These are phyloP conservation scores for Ophiostoma montium DNA, from an alignment of 2,329 filamentous ascomycete species.

Conservation along the genomic window DNA sequence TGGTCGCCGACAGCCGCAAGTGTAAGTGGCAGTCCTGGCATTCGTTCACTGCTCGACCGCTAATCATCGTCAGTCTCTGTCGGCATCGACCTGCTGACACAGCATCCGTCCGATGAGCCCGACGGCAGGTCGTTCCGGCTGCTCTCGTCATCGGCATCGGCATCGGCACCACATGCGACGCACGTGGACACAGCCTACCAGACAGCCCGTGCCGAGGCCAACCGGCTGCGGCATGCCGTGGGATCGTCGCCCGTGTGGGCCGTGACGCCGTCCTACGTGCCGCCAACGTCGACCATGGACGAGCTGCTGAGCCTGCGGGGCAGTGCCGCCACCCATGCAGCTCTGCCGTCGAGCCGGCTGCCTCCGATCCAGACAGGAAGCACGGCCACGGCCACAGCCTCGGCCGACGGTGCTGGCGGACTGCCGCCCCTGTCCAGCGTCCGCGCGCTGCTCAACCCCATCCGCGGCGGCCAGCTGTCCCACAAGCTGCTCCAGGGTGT, in stretches of 20 bases:
- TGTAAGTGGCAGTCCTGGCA: too few species aligned
- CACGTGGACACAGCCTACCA: neutral
- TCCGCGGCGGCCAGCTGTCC: neutral
- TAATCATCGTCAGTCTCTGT: too few species aligned
- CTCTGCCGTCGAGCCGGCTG: neutral
- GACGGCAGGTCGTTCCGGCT: neutral
- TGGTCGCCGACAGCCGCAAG: neutral
- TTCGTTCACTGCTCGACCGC: too few species aligned
- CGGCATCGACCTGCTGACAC: slow-evolving; percentile 5
- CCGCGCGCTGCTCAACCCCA: slow-evolving; percentile 8
- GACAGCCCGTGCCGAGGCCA: slow-evolving; percentile 7
- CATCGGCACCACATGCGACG: neutral
- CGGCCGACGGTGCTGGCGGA: neutral
- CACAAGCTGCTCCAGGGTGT: neutral
- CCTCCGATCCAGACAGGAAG: neutral
- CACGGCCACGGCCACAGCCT: neutral
- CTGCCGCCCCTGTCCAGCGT: slow-evolving; percentile 5
- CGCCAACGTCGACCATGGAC: slow-evolving; percentile 6
- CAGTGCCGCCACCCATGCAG: neutral
- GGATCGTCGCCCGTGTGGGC: slow-evolving; percentile 5
- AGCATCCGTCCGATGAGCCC: neutral
- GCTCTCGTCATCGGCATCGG: neutral
- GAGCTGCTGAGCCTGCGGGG: slow-evolving; percentile 1
- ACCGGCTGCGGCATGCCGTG: slow-evolving; percentile 4
- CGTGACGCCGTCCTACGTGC: slow-evolving; percentile 3